These are phyloP conservation scores for Rhododendron molle DNA, from an alignment of 148 eudicot genomes.

Conservation along the genomic window DNA sequence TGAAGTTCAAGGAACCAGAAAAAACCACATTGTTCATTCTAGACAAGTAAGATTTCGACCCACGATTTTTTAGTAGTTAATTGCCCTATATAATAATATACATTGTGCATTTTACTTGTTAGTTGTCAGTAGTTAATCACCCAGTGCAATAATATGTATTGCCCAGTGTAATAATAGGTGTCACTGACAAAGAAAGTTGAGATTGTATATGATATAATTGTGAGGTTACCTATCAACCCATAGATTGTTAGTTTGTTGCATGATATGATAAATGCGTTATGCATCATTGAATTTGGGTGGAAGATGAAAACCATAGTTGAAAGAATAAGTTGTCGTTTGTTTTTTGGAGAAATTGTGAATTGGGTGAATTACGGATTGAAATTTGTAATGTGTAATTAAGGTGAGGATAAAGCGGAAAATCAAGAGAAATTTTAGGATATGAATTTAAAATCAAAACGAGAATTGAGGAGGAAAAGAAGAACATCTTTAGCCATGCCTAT, in stretches of 20 bases:
- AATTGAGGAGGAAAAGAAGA: not conserved
- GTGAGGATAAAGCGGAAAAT: not conserved
- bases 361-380: not conserved
- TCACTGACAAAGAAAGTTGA: not conserved
- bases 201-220: not conserved
- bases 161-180: too few species aligned
- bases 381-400: too few species aligned
- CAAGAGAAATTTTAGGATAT: not conserved
- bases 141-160: too few species aligned
- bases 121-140: not conserved
- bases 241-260: not conserved
- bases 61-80: not conserved
- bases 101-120: not conserved
- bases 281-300: not conserved
- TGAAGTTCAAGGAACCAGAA: slow-evolving; percentile 87
- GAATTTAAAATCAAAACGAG: not conserved
- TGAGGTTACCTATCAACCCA: not conserved
- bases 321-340: not conserved
- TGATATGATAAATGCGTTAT: not conserved
- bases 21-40: slow-evolving; percentile 79
- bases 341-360: not conserved
- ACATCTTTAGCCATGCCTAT: not conserved
- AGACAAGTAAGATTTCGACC: slow-evolving; percentile 68
- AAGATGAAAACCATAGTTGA: not conserved
- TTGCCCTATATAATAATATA: not conserved